Conservation (phyloP, 2,329 filamentous ascomycete species). For the Niveomyces coronatus region DNA sequence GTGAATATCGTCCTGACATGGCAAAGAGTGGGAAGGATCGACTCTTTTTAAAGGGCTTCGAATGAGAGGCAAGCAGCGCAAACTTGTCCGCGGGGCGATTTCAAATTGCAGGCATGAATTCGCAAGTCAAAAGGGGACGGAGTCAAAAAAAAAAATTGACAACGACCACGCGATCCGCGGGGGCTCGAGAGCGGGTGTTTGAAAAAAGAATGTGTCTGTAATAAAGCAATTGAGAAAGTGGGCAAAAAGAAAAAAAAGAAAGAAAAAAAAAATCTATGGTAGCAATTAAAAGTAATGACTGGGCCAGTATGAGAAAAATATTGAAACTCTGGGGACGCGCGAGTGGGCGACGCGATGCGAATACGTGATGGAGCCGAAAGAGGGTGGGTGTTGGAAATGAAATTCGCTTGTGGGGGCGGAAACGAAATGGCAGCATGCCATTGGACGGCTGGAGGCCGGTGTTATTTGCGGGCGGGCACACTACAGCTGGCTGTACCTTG, state of each 20-base stretch:
- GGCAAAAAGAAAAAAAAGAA: not conserved
- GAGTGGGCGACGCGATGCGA: too few relatives aligned
- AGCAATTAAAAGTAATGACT: not conserved
- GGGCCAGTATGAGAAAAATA: not conserved
- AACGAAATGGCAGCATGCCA: too few relatives aligned
- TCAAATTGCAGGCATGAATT: too few relatives aligned
- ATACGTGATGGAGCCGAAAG: constrained; percentile 4
- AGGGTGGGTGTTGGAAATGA: constrained; percentile 2
- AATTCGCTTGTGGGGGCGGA: too few relatives aligned
- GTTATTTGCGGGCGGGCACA: too few relatives aligned
- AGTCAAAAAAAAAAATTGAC: not conserved
- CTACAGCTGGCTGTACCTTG: too few relatives aligned
- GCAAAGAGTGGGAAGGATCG: not conserved
- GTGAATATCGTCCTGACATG: constrained; percentile 29
- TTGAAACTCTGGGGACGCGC: constrained; percentile 1
- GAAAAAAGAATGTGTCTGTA: not conserved
- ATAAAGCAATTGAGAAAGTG: constrained; percentile 5
- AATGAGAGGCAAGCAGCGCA: too few relatives aligned
- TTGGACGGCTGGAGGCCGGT: constrained; percentile 1
- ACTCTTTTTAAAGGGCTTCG: constrained; percentile 6
- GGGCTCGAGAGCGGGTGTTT: not conserved
- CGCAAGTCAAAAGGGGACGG: too few relatives aligned
- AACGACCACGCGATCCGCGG: constrained; percentile 8
- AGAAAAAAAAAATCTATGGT: not conserved
- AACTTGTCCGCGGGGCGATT: too few relatives aligned